Percentiles rank a stretch among this genome's conserved stretches.
These are phyloP conservation scores for Kandelia obovata DNA, from an alignment of 345 rosid genomes.

Conservation along the genomic window DNA sequence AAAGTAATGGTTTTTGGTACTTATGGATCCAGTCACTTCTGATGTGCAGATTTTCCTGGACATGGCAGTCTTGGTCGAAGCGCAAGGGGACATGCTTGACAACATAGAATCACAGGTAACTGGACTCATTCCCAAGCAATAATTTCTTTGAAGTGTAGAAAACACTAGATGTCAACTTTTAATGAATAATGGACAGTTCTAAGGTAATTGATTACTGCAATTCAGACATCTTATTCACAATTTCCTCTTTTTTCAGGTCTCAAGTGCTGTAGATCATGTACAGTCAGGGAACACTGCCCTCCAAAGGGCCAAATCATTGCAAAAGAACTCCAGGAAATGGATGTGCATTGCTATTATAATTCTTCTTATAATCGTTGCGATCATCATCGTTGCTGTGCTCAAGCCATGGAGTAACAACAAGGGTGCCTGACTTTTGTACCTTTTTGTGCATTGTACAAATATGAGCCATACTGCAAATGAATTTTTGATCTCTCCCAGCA, in stretches of 20 bases:
- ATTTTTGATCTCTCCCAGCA: constrained; percentile 12
- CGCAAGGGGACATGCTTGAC: constrained; percentile 92
- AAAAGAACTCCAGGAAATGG: constrained; percentile 85
- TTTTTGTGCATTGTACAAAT: constrained; percentile 25
- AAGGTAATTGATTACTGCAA: neutral
- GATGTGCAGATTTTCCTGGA: constrained; percentile 74
- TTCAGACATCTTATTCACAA: neutral
- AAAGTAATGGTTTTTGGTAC: neutral
- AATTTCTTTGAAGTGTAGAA: neutral
- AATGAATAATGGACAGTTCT: neutral
- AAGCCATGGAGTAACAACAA: constrained; percentile 76
- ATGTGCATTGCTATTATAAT: constrained; percentile 43
- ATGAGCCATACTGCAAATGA: constrained; percentile 13
- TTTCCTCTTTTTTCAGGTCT: neutral
- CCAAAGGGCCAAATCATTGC: constrained; percentile 65
- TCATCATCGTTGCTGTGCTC: constrained; percentile 58
- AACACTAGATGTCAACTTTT: neutral
- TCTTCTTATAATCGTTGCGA: constrained; percentile 66
- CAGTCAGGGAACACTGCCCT: constrained; percentile 72
- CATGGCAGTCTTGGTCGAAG: constrained; percentile 93
- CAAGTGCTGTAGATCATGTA: constrained; percentile 78
- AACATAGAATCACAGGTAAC: constrained; percentile 86
- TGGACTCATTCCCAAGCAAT: neutral
- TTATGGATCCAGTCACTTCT: constrained; percentile 8
- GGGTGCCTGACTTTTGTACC: constrained; percentile 48